phyloP scores from a whole-genome alignment of 202 grass and related monocot species.

The Brachypodium distachyon region DNA sequence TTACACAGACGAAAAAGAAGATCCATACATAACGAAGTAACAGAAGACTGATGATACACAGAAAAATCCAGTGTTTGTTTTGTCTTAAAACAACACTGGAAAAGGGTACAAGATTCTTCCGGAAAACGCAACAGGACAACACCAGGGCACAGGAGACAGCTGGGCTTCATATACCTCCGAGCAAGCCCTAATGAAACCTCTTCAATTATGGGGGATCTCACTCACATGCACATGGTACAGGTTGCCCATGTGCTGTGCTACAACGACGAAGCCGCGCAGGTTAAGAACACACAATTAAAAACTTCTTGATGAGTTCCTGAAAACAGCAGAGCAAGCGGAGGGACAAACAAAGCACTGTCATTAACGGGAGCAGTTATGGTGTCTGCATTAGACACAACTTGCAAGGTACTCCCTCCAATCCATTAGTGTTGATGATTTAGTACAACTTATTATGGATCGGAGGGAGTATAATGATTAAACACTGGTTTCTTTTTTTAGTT shows the following conservation, averaged over 20 bases:
- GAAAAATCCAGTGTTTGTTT: neutral
- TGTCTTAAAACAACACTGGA: neutral
- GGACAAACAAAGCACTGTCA: constrained; percentile 15
- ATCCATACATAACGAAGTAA: neutral
- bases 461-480: no score
- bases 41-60: neutral
- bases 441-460: no score
- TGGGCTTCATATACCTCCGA: constrained; percentile 5
- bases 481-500: no score
- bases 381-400: constrained; percentile 16
- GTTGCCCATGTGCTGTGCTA: constrained; percentile 24
- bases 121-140: neutral
- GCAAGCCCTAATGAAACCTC: neutral
- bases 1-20: neutral
- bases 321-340: constrained; percentile 31
- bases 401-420: no score
- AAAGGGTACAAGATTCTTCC: neutral
- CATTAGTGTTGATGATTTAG: no score
- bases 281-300: constrained; percentile 58
- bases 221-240: constrained; percentile 14
- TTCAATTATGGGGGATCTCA: constrained; percentile 22
- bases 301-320: constrained; percentile 69
- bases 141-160: neutral
- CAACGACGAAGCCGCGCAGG: constrained; percentile 13
- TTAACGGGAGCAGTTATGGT: constrained; percentile 22